phyloP scores from a whole-genome alignment of 2,329 filamentous ascomycete genomes.

The Exophiala calicioides region DNA sequence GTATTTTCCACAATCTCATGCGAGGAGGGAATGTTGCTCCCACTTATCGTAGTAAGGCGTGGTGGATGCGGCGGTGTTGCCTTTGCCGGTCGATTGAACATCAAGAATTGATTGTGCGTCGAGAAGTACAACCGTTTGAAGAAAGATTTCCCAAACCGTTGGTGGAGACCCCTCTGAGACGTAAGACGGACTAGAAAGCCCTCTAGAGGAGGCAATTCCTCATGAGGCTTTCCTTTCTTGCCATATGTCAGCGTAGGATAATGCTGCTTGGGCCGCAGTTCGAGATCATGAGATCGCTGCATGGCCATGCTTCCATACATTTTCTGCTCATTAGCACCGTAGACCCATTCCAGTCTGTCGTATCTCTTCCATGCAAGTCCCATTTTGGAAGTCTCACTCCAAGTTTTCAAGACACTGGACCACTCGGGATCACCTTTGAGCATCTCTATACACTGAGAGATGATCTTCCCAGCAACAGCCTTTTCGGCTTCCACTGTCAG shows the following conservation, averaged over 20 bases:
- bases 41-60: constrained; percentile 47
- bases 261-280: constrained; percentile 65
- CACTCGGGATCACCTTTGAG: constrained; percentile 59
- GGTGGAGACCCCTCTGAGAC: constrained; percentile 61
- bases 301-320: constrained; percentile 71
- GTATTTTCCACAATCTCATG: constrained; percentile 57
- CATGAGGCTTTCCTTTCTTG: constrained; percentile 41
- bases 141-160: constrained; percentile 61
- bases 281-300: constrained; percentile 66
- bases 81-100: constrained; percentile 63
- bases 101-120: constrained; percentile 62
- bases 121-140: constrained; percentile 68
- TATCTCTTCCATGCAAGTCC: constrained; percentile 70
- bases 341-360: constrained; percentile 68
- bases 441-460: constrained; percentile 60
- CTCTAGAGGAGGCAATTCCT: constrained; percentile 64
- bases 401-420: constrained; percentile 59
- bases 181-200: constrained; percentile 67
- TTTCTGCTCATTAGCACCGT: constrained; percentile 64
- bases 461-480: constrained; percentile 57
- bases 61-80: constrained; percentile 62
- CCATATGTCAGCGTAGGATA: constrained; percentile 56
- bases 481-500: constrained; percentile 50
- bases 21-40: constrained; percentile 54
- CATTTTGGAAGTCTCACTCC: constrained; percentile 60